These are phyloP conservation scores for Striga asiatica DNA, from an alignment of 257 asterid genomes.

Conservation along the genomic window DNA sequence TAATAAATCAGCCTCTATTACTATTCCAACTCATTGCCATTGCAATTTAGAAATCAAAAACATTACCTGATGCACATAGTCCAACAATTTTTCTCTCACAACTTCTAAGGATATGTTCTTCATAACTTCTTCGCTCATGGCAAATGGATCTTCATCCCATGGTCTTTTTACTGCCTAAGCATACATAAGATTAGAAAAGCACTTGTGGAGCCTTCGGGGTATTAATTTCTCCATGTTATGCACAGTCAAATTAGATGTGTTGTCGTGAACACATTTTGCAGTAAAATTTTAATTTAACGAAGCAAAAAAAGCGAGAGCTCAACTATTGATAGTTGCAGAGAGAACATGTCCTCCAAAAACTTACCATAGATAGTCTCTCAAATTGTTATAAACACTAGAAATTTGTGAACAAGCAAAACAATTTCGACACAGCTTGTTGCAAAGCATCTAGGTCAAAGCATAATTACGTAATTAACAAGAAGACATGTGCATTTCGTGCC, in stretches of 20 bases:
- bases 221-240: not conserved
- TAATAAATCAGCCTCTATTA: constrained; percentile 5
- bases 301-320: not conserved
- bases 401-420: not conserved
- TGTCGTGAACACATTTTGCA: not conserved
- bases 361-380: not conserved
- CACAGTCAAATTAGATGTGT: not conserved
- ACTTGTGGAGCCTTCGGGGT: constrained; percentile 1
- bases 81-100: constrained; percentile 73
- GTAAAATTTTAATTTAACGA: not conserved
- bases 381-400: not conserved
- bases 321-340: not conserved
- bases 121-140: constrained; percentile 85
- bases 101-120: constrained; percentile 85
- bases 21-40: not conserved
- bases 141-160: constrained; percentile 93
- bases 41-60: not conserved
- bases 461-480: too few relatives aligned
- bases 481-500: too few relatives aligned
- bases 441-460: not conserved
- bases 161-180: constrained; percentile 70
- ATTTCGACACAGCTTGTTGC: not conserved
- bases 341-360: not conserved
- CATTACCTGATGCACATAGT: constrained; percentile 85
- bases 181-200: constrained; percentile 10